These are phyloP conservation scores for Pseudopithomyces chartarum DNA, from an alignment of 2,329 filamentous ascomycete species.

Conservation along the genomic window DNA sequence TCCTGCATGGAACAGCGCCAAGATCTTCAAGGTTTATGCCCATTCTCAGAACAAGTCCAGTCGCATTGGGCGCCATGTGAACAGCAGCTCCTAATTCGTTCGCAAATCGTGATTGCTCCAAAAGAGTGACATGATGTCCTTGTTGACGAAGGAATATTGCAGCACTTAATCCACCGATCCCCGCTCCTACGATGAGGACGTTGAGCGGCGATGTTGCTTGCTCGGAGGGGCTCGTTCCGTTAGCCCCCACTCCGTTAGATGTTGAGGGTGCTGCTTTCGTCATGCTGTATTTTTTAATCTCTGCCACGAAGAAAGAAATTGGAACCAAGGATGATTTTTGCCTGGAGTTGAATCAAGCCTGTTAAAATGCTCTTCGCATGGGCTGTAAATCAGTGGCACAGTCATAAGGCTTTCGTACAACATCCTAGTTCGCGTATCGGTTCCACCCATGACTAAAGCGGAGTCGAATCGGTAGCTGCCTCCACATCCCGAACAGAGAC, in stretches of 20 bases:
- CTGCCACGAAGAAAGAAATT: too few relatives aligned
- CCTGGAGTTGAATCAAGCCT: too few relatives aligned
- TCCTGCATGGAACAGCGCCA: conserved; percentile 39
- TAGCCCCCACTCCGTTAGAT: background rate
- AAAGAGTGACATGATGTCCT: conserved; percentile 32
- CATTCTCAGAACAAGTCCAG: conserved; percentile 58
- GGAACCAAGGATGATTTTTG: too few relatives aligned
- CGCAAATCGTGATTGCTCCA: conserved; percentile 58
- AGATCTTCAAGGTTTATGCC: conserved; percentile 49
- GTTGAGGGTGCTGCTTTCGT: too few relatives aligned
- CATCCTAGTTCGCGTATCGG: background rate
- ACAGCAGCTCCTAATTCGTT: conserved; percentile 65
- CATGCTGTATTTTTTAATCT: too few relatives aligned
- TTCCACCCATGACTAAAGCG: background rate
- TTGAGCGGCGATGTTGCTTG: conserved; percentile 40
- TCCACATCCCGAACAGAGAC: background rate
- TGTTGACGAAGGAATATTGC: conserved; percentile 58
- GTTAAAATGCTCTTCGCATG: too few relatives aligned
- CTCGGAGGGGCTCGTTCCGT: background rate
- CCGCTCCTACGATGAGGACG: conserved; percentile 48
- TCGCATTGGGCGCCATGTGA: conserved; percentile 66
- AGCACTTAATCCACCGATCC: conserved; percentile 60
- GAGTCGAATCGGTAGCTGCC: background rate
- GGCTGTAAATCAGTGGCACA: too few relatives aligned
- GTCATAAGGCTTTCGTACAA: background rate